Evolutionary conservation across 306 rosid species (phyloP).

Genomic region (Prunus campanulata): DNA sequence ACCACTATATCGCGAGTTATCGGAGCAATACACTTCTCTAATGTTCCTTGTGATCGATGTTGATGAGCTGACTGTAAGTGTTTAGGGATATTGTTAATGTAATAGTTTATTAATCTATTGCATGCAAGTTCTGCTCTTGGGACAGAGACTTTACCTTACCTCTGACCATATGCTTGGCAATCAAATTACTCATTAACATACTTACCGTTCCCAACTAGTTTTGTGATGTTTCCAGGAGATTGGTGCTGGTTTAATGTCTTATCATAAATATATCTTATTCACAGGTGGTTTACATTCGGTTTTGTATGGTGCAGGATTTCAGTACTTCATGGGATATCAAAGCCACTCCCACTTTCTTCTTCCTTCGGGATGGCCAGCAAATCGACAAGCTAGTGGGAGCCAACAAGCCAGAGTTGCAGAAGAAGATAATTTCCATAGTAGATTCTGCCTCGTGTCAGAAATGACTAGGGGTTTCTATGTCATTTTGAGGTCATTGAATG

Average conservation of each 20-base stretch:
- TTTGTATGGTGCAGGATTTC: conserved; percentile 65
- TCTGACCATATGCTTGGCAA: conserved; percentile 2
- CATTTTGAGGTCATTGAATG: neutral
- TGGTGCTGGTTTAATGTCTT: neutral
- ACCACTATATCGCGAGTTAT: conserved; percentile 69
- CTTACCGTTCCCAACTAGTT: neutral
- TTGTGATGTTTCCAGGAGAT: neutral
- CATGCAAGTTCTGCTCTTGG: neutral
- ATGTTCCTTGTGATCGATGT: conserved; percentile 86
- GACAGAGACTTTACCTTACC: neutral
- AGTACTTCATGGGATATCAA: conserved; percentile 95
- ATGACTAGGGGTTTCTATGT: conserved; percentile 25
- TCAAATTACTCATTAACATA: neutral
- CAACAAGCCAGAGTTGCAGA: conserved; percentile 85
- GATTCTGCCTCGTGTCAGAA: conserved; percentile 39
- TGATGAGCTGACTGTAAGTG: conserved; percentile 86
- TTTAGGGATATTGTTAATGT: neutral
- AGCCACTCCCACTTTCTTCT: conserved; percentile 98
- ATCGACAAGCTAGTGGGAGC: conserved; percentile 97
- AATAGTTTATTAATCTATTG: neutral
- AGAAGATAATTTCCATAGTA: conserved; percentile 53
- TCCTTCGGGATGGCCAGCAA: conserved; percentile 79
- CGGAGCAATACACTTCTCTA: conserved; percentile 71
- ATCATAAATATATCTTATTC: neutral
- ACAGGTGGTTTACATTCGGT: neutral